A percentile compares a stretch with the other conserved stretches of the same genome.
These are phyloP conservation scores for Russula ochroleuca DNA, from an alignment of 768 basidiomycete species.

Conservation along the genomic window DNA sequence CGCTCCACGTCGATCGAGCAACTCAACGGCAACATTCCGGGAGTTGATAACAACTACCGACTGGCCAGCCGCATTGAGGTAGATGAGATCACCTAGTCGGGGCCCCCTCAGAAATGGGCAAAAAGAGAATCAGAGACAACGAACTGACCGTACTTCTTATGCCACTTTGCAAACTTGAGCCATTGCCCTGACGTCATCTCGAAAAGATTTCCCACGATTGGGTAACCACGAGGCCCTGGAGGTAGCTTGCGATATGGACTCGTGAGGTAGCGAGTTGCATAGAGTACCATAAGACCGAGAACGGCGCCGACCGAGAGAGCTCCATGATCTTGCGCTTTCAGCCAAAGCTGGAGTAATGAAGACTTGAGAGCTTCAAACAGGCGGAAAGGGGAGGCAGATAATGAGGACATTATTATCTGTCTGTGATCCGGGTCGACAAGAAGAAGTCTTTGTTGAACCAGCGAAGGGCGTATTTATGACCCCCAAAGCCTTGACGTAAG, in stretches of 20 bases:
- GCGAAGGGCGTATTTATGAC: no score
- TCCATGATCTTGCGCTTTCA: not conserved
- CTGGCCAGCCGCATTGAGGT: not conserved
- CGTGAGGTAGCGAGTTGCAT: not conserved
- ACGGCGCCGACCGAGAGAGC: not conserved
- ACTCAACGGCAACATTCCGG: not conserved
- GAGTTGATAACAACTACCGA: not conserved
- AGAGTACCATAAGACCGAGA: not conserved
- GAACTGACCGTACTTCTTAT: not conserved
- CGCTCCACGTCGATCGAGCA: not conserved
- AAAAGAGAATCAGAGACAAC: not conserved
- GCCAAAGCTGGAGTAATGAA: not conserved
- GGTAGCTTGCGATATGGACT: not conserved
- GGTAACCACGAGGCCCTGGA: slow-evolving; percentile 5
- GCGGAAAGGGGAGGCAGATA: not conserved
- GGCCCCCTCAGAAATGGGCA: not conserved
- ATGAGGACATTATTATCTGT: not conserved
- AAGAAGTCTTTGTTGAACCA: no score
- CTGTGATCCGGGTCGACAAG: no score
- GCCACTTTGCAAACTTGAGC: not conserved
- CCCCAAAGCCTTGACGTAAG: no score
- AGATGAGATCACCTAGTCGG: not conserved
- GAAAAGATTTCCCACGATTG: not conserved
- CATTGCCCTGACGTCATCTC: not conserved
- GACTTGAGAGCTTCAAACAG: not conserved